Base-by-base conservation (phyloP, 768 basidiomycete genomes). In the Leccinum broughii region DNA sequence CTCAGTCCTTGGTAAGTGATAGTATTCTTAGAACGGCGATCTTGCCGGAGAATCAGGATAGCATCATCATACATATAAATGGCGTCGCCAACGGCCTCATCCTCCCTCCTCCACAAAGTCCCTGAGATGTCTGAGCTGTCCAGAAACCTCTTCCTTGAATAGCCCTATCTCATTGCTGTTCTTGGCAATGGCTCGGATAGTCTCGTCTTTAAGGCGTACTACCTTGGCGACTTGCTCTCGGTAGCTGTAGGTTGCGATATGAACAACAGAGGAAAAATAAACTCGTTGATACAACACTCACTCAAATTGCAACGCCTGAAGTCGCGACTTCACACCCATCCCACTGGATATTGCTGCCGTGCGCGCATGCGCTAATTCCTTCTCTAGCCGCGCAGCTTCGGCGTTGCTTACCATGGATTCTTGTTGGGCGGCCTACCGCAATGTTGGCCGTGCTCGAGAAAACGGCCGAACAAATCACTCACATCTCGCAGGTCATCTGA, bases 401-500 rank as follows among this genome's bases (percentile, higher is more conserved):
- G 77, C 81, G 65, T 80, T 87, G 60, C 87, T 86, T 4, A 86
- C 80, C 57, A 82, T 72, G 3, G 87, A 85, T 68, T 93, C 91
- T 66, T 85, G 86, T 72, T 92, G 92, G 14, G 89, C 84, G 15
- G 88, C 86, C 92, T 93, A 64, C 15, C 63, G 34, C 52, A 17
- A 28, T 26, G 57, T 68, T 32, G 41, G 55, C 5, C 34, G 22
- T 46, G 41, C 53, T 54, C 11, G 15, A 15, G 10, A 54, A 51
- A 28, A 62, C 51, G 35, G 20, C 11, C 14, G 17, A 51, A 11
- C n/a, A 51, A 35, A 5, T 6, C 52, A 77, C 82, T 64, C 55
- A 92, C 93, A 72, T 93, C 91, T 72, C 92, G 85, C 54, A 93
- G 76, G 65, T 90, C 87, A 62, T 92, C 89, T 10, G 90, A 90